Percentiles rank a stretch among this genome's conserved stretches.
These are phyloP conservation scores for Teratosphaeriaceae sp. DNA, from an alignment of 2,329 filamentous ascomycete genomes.

Conservation along the genomic window DNA sequence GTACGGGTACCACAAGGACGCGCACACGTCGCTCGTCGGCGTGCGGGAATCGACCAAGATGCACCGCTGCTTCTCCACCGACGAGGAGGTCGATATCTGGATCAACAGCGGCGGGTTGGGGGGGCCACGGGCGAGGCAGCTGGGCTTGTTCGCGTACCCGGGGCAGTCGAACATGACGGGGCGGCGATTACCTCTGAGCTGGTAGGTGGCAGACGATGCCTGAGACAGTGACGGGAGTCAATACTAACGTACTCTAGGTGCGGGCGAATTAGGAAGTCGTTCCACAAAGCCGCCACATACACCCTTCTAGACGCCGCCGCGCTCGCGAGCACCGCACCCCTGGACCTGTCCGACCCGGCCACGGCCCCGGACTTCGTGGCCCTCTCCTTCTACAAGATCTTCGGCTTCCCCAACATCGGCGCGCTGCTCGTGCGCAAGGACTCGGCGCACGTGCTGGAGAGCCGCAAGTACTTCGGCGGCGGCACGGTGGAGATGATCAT, in stretches of 20 bases:
- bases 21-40: slow-evolving; percentile 83
- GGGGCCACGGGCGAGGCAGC: neutral
- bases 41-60: slow-evolving; percentile 56
- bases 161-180: slow-evolving; percentile 94
- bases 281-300: slow-evolving; percentile 35
- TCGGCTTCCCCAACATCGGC: slow-evolving; percentile 89
- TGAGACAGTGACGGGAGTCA: too few relatives aligned
- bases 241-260: too few relatives aligned
- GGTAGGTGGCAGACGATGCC: too few relatives aligned
- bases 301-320: slow-evolving; percentile 81
- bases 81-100: slow-evolving; percentile 60
- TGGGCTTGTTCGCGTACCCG: slow-evolving; percentile 66
- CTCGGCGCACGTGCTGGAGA: slow-evolving; percentile 54
- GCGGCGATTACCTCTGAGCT: slow-evolving; percentile 62
- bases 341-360: slow-evolving; percentile 59
- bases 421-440: slow-evolving; percentile 74
- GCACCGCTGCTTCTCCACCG: slow-evolving; percentile 59
- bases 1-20: slow-evolving; percentile 76
- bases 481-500: slow-evolving; percentile 90
- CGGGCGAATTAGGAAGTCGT: too few relatives aligned
- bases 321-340: slow-evolving; percentile 65
- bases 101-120: slow-evolving; percentile 37
- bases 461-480: slow-evolving; percentile 80
- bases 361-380: slow-evolving; percentile 76
- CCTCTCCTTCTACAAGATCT: slow-evolving; percentile 94